Conservation (phyloP, 805 yeast genomes). For the Candida succiphila region DNA sequence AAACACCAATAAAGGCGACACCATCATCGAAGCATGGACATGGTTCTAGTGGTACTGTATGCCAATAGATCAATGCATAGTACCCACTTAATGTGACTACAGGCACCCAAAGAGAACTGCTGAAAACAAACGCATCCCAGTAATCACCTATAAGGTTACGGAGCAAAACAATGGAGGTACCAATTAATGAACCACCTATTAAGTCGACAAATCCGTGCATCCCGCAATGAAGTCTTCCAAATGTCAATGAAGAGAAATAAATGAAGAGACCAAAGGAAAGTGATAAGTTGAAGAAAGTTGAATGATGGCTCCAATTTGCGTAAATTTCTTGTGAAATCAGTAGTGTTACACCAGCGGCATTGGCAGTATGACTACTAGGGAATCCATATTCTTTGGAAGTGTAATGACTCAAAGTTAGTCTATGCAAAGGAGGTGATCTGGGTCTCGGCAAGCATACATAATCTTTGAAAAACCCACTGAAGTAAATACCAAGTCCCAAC, state of each 20-base stretch:
- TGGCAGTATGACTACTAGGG: slow-evolving; percentile 91
- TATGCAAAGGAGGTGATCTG: slow-evolving; percentile 77
- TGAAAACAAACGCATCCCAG: slow-evolving; percentile 38
- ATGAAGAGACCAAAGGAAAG: slow-evolving; percentile 17
- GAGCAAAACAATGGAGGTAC: slow-evolving; percentile 39
- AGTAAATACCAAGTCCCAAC: slow-evolving; percentile 59
- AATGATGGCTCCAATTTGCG: slow-evolving; percentile 7
- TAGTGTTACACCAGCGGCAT: slow-evolving; percentile 76
- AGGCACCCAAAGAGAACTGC: slow-evolving; percentile 15
- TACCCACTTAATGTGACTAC: slow-evolving; percentile 32
- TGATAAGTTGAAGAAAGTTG: slow-evolving; percentile 2
- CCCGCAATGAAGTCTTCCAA: slow-evolving; percentile 89
- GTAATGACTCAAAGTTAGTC: slow-evolving; percentile 85
- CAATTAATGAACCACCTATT: slow-evolving; percentile 53
- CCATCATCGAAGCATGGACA: slow-evolving; percentile 97
- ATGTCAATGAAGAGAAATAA: slow-evolving; percentile 56
- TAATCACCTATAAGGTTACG: slow-evolving; percentile 29
- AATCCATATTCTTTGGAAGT: slow-evolving; percentile 93
- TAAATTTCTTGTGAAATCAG: slow-evolving; percentile 23
- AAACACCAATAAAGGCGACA: slow-evolving; percentile 86
- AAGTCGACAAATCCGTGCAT: slow-evolving; percentile 94
- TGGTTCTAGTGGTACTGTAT: slow-evolving; percentile 80
- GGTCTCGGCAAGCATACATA: slow-evolving; percentile 89
- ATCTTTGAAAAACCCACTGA: slow-evolving; percentile 74
- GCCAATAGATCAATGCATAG: slow-evolving; percentile 48